Evolutionary conservation across 2,329 filamentous ascomycete species (phyloP).

Genomic region (Scedosporium aurantiacum): DNA sequence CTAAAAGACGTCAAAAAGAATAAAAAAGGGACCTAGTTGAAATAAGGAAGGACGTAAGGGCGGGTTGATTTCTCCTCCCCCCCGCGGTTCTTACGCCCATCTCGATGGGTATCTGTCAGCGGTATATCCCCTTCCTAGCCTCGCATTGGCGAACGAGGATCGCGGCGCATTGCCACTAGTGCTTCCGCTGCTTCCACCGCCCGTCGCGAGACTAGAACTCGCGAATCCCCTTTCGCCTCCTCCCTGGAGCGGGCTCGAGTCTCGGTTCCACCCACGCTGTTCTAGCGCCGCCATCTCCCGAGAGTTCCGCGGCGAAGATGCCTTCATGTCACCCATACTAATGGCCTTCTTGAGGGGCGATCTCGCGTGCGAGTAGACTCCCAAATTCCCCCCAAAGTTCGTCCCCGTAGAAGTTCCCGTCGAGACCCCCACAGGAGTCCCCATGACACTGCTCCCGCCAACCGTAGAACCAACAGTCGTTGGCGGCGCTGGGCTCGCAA

Average conservation of each 20-base stretch:
- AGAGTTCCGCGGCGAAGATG: conserved; percentile 43
- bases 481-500: background rate
- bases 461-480: conserved; percentile 14
- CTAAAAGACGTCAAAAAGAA: no score
- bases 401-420: conserved; percentile 13
- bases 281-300: conserved; percentile 50
- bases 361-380: conserved; percentile 67
- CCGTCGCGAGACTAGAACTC: background rate
- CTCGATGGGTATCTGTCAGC: background rate
- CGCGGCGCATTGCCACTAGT: background rate
- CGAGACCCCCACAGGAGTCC: background rate
- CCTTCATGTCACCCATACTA: conserved; percentile 47
- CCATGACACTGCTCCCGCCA: background rate
- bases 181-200: background rate
- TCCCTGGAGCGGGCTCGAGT: background rate
- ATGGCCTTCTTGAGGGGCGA: conserved; percentile 73
- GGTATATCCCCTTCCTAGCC: background rate
- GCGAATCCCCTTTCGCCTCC: background rate
- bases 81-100: background rate
- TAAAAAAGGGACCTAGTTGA: no score
- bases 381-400: conserved; percentile 60
- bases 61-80: no score
- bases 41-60: no score
- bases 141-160: background rate
- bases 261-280: conserved; percentile 26